Evolutionary conservation across 805 yeast species (phyloP), one percentile per base, ranked within the genome.

Genomic region (Blastobotrys parvus): DNA sequence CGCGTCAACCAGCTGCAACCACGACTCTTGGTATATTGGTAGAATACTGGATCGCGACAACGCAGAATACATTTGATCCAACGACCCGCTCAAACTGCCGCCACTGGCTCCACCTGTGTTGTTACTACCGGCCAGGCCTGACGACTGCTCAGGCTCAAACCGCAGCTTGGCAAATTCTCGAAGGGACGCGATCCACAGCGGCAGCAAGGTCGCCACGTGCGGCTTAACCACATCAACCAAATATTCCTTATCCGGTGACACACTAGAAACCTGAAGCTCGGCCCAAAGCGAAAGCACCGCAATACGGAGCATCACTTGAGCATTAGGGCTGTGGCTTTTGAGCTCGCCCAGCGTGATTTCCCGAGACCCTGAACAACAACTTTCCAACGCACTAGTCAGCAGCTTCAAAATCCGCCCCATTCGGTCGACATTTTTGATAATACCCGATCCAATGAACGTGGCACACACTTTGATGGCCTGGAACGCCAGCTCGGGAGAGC

Each of bases 1-100:
- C 0, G 85, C 95, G 40, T 82, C 81, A 7, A 83, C 78, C 47
- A 87, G 71, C 52, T 81, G 83, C 30, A 82, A 64, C 95, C 96
- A 88, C 31, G 79, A 74, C 16, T 69, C 65, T 32, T 74, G 70
- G 58, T 77, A 82, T 35, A 60, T 60, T 20, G 63, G 68, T 43
- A 72, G 57, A 53, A 67, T 72, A 23, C 70, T 58, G 38, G 69
- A 74, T 35, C 69, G 48, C 2, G 55, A 45, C 23, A 58, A 45
- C 8, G 58, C 53, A 0, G 54, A 50, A n/a, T 56, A 54, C 38
- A 62, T 59, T 33, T 65, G 67, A 23, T 59, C 61, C 5, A 63
- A 41, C 5, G 66, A 50, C 1, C 50, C 56, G 3, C 52, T 44
- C 1, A 54, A 38, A 1, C 56, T 43, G 3, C 49, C 38, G 8